Conservation (phyloP, 148 eudicot species). For the Rhododendron ferrugineum region DNA sequence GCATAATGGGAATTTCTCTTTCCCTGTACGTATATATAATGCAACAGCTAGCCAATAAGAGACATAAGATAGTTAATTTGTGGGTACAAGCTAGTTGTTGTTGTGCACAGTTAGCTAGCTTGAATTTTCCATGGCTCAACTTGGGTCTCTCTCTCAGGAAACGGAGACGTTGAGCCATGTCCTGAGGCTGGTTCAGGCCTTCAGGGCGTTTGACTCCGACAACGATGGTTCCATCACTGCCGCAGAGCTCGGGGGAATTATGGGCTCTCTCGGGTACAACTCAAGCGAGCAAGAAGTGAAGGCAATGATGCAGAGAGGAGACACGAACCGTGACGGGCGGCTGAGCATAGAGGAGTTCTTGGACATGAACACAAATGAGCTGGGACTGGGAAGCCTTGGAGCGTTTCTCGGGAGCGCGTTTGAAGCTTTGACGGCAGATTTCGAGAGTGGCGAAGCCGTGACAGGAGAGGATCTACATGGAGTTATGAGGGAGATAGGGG, state of each 20-base stretch:
- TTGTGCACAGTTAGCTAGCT: background rate
- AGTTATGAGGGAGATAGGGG: constrained; percentile 27
- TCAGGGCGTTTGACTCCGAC: constrained; percentile 39
- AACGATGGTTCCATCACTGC: constrained; percentile 29
- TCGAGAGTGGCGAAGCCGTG: constrained; percentile 13
- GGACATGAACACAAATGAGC: constrained; percentile 30
- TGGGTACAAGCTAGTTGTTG: background rate
- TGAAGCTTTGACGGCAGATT: constrained; percentile 8
- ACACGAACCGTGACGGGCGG: constrained; percentile 21
- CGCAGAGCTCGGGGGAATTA: constrained; percentile 33
- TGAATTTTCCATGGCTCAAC: constrained; percentile 16
- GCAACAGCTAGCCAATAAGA: background rate
- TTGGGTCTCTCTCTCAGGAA: constrained; percentile 19
- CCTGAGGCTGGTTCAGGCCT: constrained; percentile 33
- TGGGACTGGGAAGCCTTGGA: constrained; percentile 28
- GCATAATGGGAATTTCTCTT: background rate
- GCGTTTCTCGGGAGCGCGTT: constrained; percentile 14
- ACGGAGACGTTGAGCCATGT: constrained; percentile 34
- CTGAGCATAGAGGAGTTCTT: constrained; percentile 37
- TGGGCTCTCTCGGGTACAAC: constrained; percentile 46
- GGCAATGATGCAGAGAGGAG: constrained; percentile 30
- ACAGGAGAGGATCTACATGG: constrained; percentile 24
- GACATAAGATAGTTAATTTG: background rate
- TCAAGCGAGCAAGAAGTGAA: constrained; percentile 25
- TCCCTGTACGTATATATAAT: background rate